Base-by-base conservation (phyloP, 768 basidiomycete species). In the Pisolithus marmoratus region DNA sequence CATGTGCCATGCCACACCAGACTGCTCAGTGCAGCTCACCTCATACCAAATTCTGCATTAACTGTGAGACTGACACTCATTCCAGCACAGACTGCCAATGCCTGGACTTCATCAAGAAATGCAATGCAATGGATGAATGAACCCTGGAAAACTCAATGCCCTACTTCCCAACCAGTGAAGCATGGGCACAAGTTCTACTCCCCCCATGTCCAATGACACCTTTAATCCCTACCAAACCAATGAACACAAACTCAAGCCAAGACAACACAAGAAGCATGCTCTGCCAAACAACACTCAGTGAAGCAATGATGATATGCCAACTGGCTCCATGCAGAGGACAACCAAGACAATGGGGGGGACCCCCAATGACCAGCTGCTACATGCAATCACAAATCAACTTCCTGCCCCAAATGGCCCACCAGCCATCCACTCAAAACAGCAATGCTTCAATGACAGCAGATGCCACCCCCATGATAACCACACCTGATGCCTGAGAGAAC, bases 131-230 rank as follows among this genome's bases (percentile, higher is more conserved):
- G 1, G 57, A 60, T 20, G 46, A 24, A 6, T 11, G 47, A 2
- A 27, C 47, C 20, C 55, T 34, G 0, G 57, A 60, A 17, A 62
- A 62, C 34, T 4, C 3, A 0, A 34, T 60, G 45, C 52, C 38
- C 0, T 61, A 48, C 41, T 63, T 54, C 53, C 58, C 58, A 0
- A 58, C 52, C 0, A 48, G 45, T 0, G 48, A 59, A 4, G 37
- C 37, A 4, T 58, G 58, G 60, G 59, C 53, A 0, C 51, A 50
- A 4, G 55, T 38, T 12, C 9, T 8, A 3, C 31, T 27, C 8
- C 54, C 50, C 1, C 50, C 54, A 11, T 51, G 43, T 20, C 5
- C 37, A 0, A 48, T n/a, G 9, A 45, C 6, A 8, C 38, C n/a
- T 6, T 14, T 40, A 40, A n/a, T 40, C 9, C 7, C 19, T 8